These are phyloP conservation scores for Gryganskiella cystojenkinii DNA, from an alignment of 192 early-diverging fungal genomes.

Conservation along the genomic window DNA sequence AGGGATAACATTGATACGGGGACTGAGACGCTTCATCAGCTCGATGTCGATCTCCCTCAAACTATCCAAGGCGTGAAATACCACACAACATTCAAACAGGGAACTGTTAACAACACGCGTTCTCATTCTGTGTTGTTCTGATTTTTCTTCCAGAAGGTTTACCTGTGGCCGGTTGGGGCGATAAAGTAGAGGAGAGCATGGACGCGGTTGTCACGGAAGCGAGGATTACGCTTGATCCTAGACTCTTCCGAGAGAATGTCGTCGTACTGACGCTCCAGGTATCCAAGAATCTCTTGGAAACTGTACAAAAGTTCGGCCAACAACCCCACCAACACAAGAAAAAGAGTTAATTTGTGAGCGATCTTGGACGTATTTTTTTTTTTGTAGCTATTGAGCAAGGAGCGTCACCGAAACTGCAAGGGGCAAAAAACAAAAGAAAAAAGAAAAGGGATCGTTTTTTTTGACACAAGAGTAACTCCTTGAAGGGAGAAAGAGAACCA, in stretches of 20 bases:
- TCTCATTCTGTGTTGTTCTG: background rate
- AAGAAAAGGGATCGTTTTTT: background rate
- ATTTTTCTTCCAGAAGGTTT: conserved; percentile 9
- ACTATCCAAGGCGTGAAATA: conserved; percentile 32
- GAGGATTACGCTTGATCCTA: conserved; percentile 83
- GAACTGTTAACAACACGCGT: background rate
- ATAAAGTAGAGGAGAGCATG: conserved; percentile 99
- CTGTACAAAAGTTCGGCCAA: conserved; percentile 59
- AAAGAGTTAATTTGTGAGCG: too few relatives aligned
- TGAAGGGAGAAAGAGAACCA: background rate
- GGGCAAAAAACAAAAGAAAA: background rate
- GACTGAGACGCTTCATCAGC: conserved; percentile 91
- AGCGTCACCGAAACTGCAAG: background rate
- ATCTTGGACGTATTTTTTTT: background rate
- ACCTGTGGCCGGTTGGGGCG: conserved; percentile 95
- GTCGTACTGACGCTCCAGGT: conserved; percentile 95
- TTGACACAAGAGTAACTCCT: background rate
- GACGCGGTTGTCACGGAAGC: conserved; percentile 93
- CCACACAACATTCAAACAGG: background rate
- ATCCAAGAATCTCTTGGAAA: conserved; percentile 91
- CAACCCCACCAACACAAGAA: too few relatives aligned
- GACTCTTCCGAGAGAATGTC: conserved; percentile 92
- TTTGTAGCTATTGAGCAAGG: background rate
- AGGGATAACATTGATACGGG: conserved; percentile 95
- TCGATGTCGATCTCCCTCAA: conserved; percentile 97